phyloP scores from a whole-genome alignment of 2,329 filamentous ascomycete genomes.

The Sporothrix phasma region DNA sequence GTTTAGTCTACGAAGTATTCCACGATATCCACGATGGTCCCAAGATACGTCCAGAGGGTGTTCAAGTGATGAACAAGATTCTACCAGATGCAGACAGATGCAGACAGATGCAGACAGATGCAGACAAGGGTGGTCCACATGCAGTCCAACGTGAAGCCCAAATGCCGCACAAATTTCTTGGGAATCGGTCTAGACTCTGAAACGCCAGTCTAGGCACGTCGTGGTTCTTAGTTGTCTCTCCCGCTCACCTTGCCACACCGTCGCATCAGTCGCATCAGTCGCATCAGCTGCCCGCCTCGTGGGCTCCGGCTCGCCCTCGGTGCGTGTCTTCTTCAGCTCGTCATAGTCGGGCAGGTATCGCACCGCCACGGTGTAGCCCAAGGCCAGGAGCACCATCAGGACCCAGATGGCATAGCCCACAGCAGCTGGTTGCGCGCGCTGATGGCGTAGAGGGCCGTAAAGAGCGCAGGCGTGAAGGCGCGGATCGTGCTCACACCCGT shows the following conservation, averaged over 20 bases:
- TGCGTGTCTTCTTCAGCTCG: constrained; percentile 18
- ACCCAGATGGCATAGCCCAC: constrained; percentile 55
- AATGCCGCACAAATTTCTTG: background rate
- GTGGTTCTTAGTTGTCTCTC: background rate
- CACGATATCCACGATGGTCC: background rate
- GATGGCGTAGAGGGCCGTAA: constrained; percentile 57
- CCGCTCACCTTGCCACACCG: background rate
- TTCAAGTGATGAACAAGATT: too few species aligned
- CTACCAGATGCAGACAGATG: background rate
- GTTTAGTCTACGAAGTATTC: background rate
- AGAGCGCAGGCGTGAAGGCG: constrained; percentile 54
- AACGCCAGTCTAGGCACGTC: background rate
- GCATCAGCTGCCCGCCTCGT: too few species aligned
- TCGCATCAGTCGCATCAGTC: too few species aligned
- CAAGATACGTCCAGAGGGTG: background rate
- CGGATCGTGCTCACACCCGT: constrained; percentile 52
- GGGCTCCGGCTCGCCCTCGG: background rate
- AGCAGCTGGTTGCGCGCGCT: constrained; percentile 53
- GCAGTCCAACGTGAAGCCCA: background rate
- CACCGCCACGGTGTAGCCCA: constrained; percentile 26
- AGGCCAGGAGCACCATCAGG: constrained; percentile 35
- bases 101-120: background rate
- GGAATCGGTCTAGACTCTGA: background rate
- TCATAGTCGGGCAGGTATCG: constrained; percentile 30
- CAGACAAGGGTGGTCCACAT: background rate